Evolutionary conservation across 176 grass and related monocot species (phyloP).

Genomic region (Aechmea fasciata): DNA sequence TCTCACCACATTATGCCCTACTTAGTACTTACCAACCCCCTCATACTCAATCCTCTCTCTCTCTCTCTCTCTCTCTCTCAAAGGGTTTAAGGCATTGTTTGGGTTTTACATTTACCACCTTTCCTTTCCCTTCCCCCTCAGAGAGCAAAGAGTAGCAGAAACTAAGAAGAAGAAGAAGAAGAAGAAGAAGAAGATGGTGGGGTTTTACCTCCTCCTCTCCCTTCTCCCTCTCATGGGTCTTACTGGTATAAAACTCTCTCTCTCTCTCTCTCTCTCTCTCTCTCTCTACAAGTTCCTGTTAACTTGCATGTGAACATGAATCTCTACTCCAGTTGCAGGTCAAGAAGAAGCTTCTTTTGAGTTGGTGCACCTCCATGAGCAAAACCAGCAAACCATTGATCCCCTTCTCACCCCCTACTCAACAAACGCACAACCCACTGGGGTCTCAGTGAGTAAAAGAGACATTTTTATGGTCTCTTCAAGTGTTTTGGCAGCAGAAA

Average conservation of each 20-base stretch:
- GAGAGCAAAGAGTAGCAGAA: background rate
- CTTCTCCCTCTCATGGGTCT: slow-evolving; percentile 38
- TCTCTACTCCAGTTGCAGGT: slow-evolving; percentile 36
- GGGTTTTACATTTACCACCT: background rate
- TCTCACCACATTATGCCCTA: background rate
- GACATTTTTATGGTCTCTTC: slow-evolving; percentile 25
- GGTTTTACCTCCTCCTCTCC: slow-evolving; percentile 19
- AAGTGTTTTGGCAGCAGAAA: slow-evolving; percentile 30
- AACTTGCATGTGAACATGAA: background rate
- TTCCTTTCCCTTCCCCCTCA: background rate
- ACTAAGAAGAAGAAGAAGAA: background rate
- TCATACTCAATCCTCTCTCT: background rate
- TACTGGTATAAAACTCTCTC: slow-evolving; percentile 23
- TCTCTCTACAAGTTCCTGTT: background rate
- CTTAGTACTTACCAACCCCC: background rate
- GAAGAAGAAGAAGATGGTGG: slow-evolving; percentile 22
- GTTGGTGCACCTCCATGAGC: slow-evolving; percentile 21
- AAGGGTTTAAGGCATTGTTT: background rate
- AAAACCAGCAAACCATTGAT: background rate
- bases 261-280: background rate
- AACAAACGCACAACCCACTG: slow-evolving; percentile 2
- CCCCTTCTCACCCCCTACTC: too few species aligned
- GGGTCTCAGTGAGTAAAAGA: slow-evolving; percentile 15
- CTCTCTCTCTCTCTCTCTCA: background rate
- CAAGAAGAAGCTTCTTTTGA: slow-evolving; percentile 31